phyloP scores from a whole-genome alignment of 306 rosid genomes.

The Castanea sativa region DNA sequence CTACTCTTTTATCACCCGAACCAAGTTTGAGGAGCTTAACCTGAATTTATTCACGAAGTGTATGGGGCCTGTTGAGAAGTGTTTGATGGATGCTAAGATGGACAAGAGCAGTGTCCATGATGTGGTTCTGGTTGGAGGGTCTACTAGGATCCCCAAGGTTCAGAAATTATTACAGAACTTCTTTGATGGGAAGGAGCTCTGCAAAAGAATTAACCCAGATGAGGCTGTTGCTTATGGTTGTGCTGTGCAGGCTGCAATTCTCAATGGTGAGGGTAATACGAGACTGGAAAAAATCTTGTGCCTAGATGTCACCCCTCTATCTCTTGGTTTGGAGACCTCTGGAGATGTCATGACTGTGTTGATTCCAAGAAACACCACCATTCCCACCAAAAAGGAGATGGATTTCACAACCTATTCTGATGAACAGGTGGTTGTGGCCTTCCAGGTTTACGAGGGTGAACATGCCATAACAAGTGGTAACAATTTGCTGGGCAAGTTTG shows the following conservation, averaged over 20 bases:
- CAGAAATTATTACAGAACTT: conserved; percentile 39
- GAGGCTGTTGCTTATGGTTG: conserved; percentile 46
- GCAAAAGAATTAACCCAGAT: conserved; percentile 46
- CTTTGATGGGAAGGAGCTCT: conserved; percentile 41
- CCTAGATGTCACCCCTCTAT: conserved; percentile 36
- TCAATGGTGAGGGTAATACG: conserved; percentile 36
- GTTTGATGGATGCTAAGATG: conserved; percentile 31
- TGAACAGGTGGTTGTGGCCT: conserved; percentile 22
- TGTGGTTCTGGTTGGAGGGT: conserved; percentile 44
- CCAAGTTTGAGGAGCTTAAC: conserved; percentile 36
- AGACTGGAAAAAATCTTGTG: conserved; percentile 38
- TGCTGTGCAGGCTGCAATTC: conserved; percentile 44
- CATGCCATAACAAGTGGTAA: conserved; percentile 25
- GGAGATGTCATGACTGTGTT: conserved; percentile 37
- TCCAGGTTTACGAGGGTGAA: conserved; percentile 44
- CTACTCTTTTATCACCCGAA: conserved; percentile 29
- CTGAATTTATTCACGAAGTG: conserved; percentile 36
- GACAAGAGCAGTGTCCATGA: conserved; percentile 32
- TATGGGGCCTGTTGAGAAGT: conserved; percentile 45
- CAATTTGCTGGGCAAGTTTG: conserved; percentile 34
- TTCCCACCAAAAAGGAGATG: conserved; percentile 35
- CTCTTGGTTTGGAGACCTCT: conserved; percentile 38
- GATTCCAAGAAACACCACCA: conserved; percentile 42
- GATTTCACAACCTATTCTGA: conserved; percentile 23
- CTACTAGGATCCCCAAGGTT: conserved; percentile 44